phyloP scores from a whole-genome alignment of 2,329 filamentous ascomycete species.

The Dothistroma septosporum region DNA sequence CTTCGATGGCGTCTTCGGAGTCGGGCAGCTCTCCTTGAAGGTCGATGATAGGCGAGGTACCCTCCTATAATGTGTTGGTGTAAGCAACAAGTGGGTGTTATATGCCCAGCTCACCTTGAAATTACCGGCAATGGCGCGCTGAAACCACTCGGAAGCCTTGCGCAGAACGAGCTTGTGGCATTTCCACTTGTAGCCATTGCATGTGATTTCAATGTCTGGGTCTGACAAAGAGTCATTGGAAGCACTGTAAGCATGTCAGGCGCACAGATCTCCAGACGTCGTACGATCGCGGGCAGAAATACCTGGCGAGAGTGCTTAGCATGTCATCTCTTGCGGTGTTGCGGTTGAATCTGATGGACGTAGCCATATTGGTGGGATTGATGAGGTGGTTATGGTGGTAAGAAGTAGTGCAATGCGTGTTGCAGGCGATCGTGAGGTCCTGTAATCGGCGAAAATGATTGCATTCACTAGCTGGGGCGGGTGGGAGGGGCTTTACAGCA shows the following conservation, averaged over 20 bases:
- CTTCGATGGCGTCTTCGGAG: background rate
- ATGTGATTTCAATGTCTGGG: background rate
- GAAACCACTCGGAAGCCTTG: background rate
- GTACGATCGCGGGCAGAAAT: too few species aligned
- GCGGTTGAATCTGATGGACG: background rate
- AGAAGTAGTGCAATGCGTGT: background rate
- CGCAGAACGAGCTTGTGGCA: background rate
- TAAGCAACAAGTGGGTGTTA: too few species aligned
- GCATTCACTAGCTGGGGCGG: background rate
- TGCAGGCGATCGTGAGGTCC: background rate
- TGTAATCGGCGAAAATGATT: background rate
- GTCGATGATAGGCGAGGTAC: background rate
- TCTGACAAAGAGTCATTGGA: background rate
- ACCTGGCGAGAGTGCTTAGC: background rate
- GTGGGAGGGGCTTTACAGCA: background rate
- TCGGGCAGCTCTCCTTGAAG: background rate
- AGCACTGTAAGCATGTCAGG: background rate
- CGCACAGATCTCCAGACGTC: background rate
- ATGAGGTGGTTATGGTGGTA: background rate
- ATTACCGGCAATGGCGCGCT: background rate
- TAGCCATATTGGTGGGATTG: background rate
- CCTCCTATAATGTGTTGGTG: background rate
- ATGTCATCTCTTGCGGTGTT: background rate
- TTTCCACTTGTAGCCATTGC: background rate
- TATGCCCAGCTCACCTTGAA: background rate